These are phyloP conservation scores for Alternaria viburni DNA, from an alignment of 2,329 filamentous ascomycete species.

Conservation along the genomic window DNA sequence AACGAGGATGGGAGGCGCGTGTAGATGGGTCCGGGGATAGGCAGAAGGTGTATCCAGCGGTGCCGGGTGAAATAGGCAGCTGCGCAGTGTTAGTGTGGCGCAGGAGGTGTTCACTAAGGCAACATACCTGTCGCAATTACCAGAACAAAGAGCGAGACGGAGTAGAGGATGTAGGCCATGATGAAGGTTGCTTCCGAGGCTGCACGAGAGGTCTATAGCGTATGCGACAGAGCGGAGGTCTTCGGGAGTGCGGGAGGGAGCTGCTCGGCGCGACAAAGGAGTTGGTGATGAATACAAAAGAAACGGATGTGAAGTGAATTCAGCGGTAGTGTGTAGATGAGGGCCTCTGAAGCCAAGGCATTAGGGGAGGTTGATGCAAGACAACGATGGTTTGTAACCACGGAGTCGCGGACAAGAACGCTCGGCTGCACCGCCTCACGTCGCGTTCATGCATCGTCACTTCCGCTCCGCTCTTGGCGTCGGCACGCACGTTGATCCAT, in stretches of 20 bases:
- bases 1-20: conserved; percentile 78
- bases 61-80: conserved; percentile 80
- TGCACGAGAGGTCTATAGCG: not conserved
- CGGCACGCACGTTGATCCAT: conserved; percentile 30
- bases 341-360: conserved; percentile 3
- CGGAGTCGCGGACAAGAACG: conserved; percentile 17
- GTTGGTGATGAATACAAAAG: conserved; percentile 13
- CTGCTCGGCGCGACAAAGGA: conserved; percentile 8
- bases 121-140: conserved; percentile 70
- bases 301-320: conserved; percentile 9
- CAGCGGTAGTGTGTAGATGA: conserved; percentile 9
- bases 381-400: conserved; percentile 8
- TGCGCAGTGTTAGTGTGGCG: conserved; percentile 42
- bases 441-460: conserved; percentile 22
- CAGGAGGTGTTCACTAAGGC: conserved; percentile 3
- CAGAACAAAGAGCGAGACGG: conserved; percentile 73
- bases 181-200: conserved; percentile 28
- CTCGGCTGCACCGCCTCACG: conserved; percentile 19
- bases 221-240: conserved; percentile 20
- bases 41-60: conserved; percentile 75
- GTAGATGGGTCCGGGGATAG: conserved; percentile 72
- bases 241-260: conserved; percentile 21
- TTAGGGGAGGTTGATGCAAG: conserved; percentile 1
- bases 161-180: conserved; percentile 85
- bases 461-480: conserved; percentile 13